Evolutionary conservation across 305 asterid species (phyloP), one percentile per base, ranked within the genome.

Genomic region (Fraxinus albicans): DNA sequence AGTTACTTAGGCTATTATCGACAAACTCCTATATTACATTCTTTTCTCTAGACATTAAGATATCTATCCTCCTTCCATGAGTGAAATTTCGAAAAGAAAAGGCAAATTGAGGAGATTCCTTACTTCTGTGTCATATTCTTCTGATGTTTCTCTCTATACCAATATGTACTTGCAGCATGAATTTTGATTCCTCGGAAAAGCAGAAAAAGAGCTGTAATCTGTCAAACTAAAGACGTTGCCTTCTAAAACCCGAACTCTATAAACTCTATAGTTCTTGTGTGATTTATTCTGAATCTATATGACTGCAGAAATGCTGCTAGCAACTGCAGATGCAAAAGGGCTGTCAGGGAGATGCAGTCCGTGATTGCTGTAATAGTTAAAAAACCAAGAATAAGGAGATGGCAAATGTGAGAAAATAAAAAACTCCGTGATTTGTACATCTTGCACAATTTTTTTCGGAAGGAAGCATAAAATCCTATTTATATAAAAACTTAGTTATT

Each of bases 311-410:
- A 88, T 82, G 86, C 92, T 84, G 85, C 88, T 84, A 21, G 89
- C 87, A 50, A 87, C 88, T 1, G 85, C 89, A 55, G 91, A 76
- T 23, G 90, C 92, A 23, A 94, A 94, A 8, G 94, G 97, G 86
- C 89, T 91, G 42, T 94, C 97, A 0, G 98, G 98, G 65, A 94
- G 99, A 86, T 86, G 84, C 38, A 80, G 84, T 85, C 89, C 90
- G 84, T 87, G 92, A 77, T 67, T 77, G 83, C 98, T 91, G 94
- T 83, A 82, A 67, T 12, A 55, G 50, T 6, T 7, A 42, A 73
- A 47, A 58, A 84, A 8, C 23, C 44, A 63, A 42, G 13, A 25
- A 44, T 10, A 3, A 9, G 33, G 42, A 81, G 10, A 53, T 21
- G 58, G 35, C 7, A 15, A 9, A 69, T 35, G 70, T 65, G n/a